Conservation (phyloP, 2,329 filamentous ascomycete genomes). For the Zasmidium cellare region DNA sequence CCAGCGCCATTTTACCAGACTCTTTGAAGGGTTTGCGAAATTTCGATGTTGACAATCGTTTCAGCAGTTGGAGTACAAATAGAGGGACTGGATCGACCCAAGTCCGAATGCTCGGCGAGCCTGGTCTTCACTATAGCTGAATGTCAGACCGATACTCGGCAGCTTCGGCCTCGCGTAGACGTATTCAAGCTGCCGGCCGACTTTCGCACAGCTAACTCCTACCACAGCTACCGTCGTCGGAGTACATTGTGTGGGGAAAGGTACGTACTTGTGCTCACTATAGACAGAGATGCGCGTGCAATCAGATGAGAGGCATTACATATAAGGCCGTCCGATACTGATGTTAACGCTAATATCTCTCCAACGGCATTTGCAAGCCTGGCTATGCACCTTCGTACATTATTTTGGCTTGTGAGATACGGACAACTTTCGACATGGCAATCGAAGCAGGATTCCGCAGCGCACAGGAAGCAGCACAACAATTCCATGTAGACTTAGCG, state of each 20-base stretch:
- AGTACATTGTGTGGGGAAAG: neutral
- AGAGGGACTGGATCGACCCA: too few relatives aligned
- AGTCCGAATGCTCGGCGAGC: too few relatives aligned
- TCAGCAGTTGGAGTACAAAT: too few relatives aligned
- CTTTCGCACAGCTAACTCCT: neutral
- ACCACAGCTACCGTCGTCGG: neutral
- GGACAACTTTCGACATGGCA: neutral
- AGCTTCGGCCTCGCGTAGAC: neutral
- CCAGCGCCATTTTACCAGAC: neutral
- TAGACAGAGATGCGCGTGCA: neutral
- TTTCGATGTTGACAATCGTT: too few relatives aligned
- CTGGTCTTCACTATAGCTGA: neutral
- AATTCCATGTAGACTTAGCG: neutral
- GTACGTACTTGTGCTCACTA: neutral
- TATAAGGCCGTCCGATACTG: neutral
- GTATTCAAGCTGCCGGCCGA: neutral
- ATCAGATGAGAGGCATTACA: neutral
- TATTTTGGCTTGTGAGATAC: neutral
- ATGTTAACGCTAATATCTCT: neutral
- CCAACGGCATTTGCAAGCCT: neutral
- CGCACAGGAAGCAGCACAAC: neutral
- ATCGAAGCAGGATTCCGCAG: neutral
- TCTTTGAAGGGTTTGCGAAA: neutral
- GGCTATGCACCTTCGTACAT: neutral
- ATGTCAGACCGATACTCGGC: neutral